A percentile compares a stretch with the other conserved stretches of the same genome.
These are phyloP conservation scores for Boletus vermiculosoides DNA, from an alignment of 768 basidiomycete species.

Conservation along the genomic window DNA sequence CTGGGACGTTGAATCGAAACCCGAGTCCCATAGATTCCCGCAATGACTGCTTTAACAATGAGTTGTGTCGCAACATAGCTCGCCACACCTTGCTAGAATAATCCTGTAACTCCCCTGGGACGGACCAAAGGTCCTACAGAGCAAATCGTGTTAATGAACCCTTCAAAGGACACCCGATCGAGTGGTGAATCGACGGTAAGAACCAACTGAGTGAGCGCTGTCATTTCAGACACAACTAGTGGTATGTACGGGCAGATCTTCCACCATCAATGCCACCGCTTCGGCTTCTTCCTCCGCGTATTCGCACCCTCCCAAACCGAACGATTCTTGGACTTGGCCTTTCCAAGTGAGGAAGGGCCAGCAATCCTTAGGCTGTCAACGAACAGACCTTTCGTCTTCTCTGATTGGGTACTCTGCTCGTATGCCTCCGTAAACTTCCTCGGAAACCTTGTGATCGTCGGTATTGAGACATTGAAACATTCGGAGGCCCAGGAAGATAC, in stretches of 20 bases:
- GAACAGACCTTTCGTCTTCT: constrained; percentile 23
- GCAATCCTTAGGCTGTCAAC: constrained; percentile 21
- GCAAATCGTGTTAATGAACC: background rate
- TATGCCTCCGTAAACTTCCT: constrained; percentile 25
- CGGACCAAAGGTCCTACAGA: background rate
- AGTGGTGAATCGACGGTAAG: too few relatives aligned
- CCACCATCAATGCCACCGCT: constrained; percentile 17
- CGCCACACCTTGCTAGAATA: background rate
- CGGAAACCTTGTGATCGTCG: constrained; percentile 18
- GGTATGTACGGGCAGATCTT: too few relatives aligned
- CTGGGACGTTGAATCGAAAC: too few relatives aligned
- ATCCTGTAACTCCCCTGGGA: background rate
- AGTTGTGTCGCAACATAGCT: background rate
- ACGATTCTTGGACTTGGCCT: constrained; percentile 22
- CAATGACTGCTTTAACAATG: background rate
- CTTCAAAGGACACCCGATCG: background rate
- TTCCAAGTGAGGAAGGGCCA: constrained; percentile 18
- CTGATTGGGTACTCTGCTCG: constrained; percentile 5
- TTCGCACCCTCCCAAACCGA: constrained; percentile 27
- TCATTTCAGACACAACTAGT: too few relatives aligned
- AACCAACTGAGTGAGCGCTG: background rate
- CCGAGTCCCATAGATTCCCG: background rate
- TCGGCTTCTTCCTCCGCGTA: constrained; percentile 12
- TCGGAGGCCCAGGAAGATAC: constrained; percentile 56
- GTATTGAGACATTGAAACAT: constrained; percentile 22